Conservation (phyloP, 1,284 basidiomycete species). For the Ustilago trichophora region DNA sequence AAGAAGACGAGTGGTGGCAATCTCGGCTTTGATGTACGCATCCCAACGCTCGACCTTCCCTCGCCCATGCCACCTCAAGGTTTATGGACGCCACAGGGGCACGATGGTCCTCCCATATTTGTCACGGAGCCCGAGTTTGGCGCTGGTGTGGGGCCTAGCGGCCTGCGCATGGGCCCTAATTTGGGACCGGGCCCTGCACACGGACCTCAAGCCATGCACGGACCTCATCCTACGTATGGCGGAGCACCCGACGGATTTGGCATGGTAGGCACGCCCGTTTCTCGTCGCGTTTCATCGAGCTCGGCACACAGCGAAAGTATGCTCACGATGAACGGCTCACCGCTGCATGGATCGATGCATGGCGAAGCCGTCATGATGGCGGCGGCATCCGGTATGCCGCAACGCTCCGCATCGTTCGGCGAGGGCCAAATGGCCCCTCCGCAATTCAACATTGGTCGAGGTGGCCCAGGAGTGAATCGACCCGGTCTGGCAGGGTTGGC, state of each 20-base stretch:
- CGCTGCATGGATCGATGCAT: conserved; percentile 38
- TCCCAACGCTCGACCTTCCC: conserved; percentile 47
- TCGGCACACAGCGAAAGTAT: conserved; percentile 46
- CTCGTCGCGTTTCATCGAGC: conserved; percentile 40
- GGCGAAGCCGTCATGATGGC: conserved; percentile 28
- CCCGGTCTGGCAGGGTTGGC: conserved; percentile 32
- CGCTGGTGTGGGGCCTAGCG: conserved; percentile 15
- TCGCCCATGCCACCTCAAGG: conserved; percentile 47
- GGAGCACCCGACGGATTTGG: conserved; percentile 16
- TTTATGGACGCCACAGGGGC: conserved; percentile 44
- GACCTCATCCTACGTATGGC: conserved; percentile 3
- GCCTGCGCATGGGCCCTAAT: conserved; percentile 23
- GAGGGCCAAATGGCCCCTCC: conserved; percentile 44
- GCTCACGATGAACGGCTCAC: conserved; percentile 38
- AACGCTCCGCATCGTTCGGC: conserved; percentile 42
- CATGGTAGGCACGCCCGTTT: conserved; percentile 28
- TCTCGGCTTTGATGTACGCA: conserved; percentile 45
- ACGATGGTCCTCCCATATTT: conserved; percentile 57
- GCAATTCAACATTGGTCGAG: conserved; percentile 30
- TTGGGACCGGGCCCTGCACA: too few relatives aligned
- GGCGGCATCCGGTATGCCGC: conserved; percentile 24
- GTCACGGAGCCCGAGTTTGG: conserved; percentile 55
- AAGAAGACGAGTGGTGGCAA: conserved; percentile 54
- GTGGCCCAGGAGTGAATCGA: conserved; percentile 2
- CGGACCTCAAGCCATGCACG: conserved; percentile 17